These are phyloP conservation scores for Endocarpon pusillum DNA, from an alignment of 495 filamentous ascomycete species.

Conservation along the genomic window DNA sequence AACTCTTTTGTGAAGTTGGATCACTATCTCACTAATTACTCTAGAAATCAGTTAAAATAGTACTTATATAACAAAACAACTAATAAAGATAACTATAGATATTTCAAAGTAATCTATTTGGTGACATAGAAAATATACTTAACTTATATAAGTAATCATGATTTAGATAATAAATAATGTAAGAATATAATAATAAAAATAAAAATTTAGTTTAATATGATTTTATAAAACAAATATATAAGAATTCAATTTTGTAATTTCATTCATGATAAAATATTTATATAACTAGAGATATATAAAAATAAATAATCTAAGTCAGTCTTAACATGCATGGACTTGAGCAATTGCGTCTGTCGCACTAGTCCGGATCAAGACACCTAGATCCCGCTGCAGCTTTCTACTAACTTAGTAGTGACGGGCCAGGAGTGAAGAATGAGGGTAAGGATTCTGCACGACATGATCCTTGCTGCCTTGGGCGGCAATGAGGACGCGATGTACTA, in stretches of 20 bases:
- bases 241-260: background rate
- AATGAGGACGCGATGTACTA: too few species aligned
- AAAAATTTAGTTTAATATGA: background rate
- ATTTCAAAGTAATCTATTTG: too few species aligned
- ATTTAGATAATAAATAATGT: background rate
- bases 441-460: background rate
- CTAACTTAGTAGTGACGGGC: background rate
- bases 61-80: background rate
- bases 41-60: background rate
- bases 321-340: background rate
- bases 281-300: background rate
- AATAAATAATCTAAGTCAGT: background rate
- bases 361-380: too few species aligned
- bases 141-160: background rate
- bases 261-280: background rate
- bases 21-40: background rate
- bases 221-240: background rate
- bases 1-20: background rate
- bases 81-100: too few species aligned
- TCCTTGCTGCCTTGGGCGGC: background rate
- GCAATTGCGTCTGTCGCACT: background rate
- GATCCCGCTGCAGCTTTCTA: background rate
- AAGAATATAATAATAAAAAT: background rate
- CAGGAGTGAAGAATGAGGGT: background rate
- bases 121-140: too few species aligned